Evolutionary conservation across 768 basidiomycete species (phyloP), one percentile per base, ranked within the genome.

Genomic region (Boletus bicolor): DNA sequence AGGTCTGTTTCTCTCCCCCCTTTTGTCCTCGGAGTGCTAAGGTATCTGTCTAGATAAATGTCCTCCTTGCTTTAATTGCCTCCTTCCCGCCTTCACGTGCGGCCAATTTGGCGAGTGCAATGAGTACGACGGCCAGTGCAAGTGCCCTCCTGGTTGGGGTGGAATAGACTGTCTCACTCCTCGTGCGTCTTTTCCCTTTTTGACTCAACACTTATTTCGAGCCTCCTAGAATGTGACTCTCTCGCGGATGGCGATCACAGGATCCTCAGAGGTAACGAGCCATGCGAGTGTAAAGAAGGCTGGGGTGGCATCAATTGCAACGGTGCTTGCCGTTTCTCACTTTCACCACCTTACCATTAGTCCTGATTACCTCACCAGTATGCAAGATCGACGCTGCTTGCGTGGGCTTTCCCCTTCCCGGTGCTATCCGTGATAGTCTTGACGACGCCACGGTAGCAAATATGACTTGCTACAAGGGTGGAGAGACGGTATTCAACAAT

Each of bases 241-340:
- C 78, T 98, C 30, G 86, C 93, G 15, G 94, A 98, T 59, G 95
- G 95, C 0, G 84, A 86, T 46, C 86, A 91, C 46, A 82, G 97
- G 28, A 83, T 84, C 52, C 85, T 93, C 26, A 79, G 97, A 57
- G 87, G 87, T 44, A 86, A 85, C 2, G 78, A 86, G 51, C 72
- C 82, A 12, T 98, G 96, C 71, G 79, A 93, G 26, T 99, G 97
- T 71, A 89, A 89, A 64, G 92, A 94, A 1, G 96, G 94, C 0
- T 99, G 96, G 96, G 81, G 81, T 41, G 96, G 97, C 14, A 87
- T 98, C 57, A 98, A 98, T 68, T 99, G 97, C 76, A 98, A 99
- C 74, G 94, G 95, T 94, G 50, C 54, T 28, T 83, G 67, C 28
- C 9, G 17, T 32, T 30, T 32, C 11, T 48, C 24, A 39, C 38